Conservation (phyloP, 73 alveolate genomes). For the Effrenium voratum region DNA sequence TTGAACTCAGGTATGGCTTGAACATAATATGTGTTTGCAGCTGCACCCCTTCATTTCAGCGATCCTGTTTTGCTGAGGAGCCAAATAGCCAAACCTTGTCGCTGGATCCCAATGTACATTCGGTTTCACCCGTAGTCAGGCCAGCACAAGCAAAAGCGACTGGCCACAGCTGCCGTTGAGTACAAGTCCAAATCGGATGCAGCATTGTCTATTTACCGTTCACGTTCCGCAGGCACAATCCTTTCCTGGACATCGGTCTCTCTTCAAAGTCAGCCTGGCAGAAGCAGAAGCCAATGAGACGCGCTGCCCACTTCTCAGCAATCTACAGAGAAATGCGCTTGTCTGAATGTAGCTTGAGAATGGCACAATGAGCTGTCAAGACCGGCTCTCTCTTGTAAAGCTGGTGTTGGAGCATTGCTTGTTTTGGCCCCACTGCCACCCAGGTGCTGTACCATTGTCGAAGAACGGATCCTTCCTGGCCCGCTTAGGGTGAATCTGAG, state of each 20-base stretch:
- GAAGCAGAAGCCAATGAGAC: constrained; percentile 90
- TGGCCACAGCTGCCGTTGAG: too few species aligned
- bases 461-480: constrained; percentile 89
- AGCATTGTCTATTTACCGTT: too few species aligned
- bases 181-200: too few species aligned
- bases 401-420: not conserved
- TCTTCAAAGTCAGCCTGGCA: constrained; percentile 87
- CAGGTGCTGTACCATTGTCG: constrained; percentile 88
- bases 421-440: not conserved
- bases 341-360: not conserved
- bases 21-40: too few species aligned
- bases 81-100: too few species aligned
- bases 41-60: too few species aligned
- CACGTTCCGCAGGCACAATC: constrained; percentile 87
- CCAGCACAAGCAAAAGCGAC: too few species aligned
- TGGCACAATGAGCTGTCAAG: not conserved
- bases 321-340: not conserved
- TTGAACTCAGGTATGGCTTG: too few species aligned
- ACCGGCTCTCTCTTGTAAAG: not conserved
- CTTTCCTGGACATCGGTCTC: constrained; percentile 91
- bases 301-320: constrained; percentile 44
- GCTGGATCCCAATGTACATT: too few species aligned
- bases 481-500: constrained; percentile 83
- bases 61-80: too few species aligned
- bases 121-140: too few species aligned